A percentile compares a stretch with the other conserved stretches of the same genome.
These are phyloP conservation scores for Dryadomyces quercus-mongolicae DNA, from an alignment of 2,329 filamentous ascomycete species.

Conservation along the genomic window DNA sequence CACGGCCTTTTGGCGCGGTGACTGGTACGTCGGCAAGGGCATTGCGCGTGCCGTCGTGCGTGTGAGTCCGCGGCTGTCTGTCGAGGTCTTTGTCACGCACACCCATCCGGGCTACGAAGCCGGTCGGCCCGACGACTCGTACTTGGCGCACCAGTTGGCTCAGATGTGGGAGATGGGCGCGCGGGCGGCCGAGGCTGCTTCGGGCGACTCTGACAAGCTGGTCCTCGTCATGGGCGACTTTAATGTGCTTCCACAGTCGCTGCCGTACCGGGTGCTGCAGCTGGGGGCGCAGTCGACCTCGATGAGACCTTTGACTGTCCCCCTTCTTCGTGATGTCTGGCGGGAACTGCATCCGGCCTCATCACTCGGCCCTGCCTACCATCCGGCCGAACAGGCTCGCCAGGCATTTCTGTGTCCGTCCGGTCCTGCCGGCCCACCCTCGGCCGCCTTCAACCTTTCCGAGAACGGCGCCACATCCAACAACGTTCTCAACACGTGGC, in stretches of 20 bases:
- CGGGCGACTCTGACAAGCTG: slow-evolving; percentile 67
- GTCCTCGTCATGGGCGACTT: slow-evolving; percentile 87
- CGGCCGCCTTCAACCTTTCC: slow-evolving; percentile 62
- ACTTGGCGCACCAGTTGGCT: slow-evolving; percentile 78
- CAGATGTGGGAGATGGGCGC: slow-evolving; percentile 95
- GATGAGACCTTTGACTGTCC: too few relatives aligned
- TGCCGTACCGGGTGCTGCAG: slow-evolving; percentile 66
- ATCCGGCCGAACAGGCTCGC: slow-evolving; percentile 54
- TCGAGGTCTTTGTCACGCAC: slow-evolving; percentile 91
- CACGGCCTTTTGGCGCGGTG: slow-evolving; percentile 84
- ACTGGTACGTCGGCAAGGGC: slow-evolving; percentile 95
- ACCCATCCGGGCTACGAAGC: slow-evolving; percentile 78
- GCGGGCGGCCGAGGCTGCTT: slow-evolving; percentile 73
- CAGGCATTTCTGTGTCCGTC: not conserved
- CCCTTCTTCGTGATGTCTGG: slow-evolving; percentile 82
- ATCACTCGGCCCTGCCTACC: slow-evolving; percentile 59
- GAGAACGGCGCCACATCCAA: slow-evolving; percentile 85
- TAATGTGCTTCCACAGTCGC: slow-evolving; percentile 84
- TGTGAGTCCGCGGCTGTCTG: slow-evolving; percentile 42
- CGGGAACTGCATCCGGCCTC: slow-evolving; percentile 71
- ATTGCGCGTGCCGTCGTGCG: slow-evolving; percentile 73
- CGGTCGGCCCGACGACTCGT: slow-evolving; percentile 57
- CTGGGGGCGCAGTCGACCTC: slow-evolving; percentile 46
- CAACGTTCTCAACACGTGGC: slow-evolving; percentile 80
- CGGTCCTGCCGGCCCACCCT: slow-evolving; percentile 39